phyloP scores from a whole-genome alignment of 768 basidiomycete genomes.

The Suillus decipiens region DNA sequence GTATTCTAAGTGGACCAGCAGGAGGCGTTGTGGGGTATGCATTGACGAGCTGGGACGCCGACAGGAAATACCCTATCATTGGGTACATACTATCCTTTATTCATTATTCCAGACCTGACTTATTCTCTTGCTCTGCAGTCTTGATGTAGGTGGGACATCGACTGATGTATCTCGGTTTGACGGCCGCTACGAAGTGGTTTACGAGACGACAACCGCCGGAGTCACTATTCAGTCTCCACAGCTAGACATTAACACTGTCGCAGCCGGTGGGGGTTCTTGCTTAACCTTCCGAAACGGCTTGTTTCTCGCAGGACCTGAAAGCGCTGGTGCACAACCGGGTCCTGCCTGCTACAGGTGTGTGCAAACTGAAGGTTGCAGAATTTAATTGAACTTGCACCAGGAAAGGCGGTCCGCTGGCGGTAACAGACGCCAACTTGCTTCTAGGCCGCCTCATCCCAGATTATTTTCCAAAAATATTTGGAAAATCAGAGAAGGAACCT shows the following conservation, averaged over 20 bases:
- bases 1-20: conserved; percentile 90
- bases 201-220: conserved; percentile 94
- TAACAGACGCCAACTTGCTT: conserved; percentile 91
- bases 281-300: conserved; percentile 88
- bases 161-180: conserved; percentile 95
- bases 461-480: conserved; percentile 95
- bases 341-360: conserved; percentile 85
- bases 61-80: conserved; percentile 73
- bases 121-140: conserved; percentile 38
- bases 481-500: conserved; percentile 82
- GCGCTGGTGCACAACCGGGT: conserved; percentile 92
- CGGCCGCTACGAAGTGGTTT: conserved; percentile 89
- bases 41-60: conserved; percentile 80
- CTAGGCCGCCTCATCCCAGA: conserved; percentile 88
- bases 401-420: conserved; percentile 88
- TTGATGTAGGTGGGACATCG: conserved; percentile 94
- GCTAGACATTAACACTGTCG: conserved; percentile 94
- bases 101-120: neutral
- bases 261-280: conserved; percentile 92
- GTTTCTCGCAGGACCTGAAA: conserved; percentile 89
- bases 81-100: conserved; percentile 51
- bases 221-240: conserved; percentile 92
- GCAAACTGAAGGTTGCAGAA: neutral
- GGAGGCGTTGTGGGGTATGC: conserved; percentile 97
- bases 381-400: conserved; percentile 36